Base-by-base conservation (phyloP, 768 basidiomycete genomes). In the Chalciporus sphaerocephalus region DNA sequence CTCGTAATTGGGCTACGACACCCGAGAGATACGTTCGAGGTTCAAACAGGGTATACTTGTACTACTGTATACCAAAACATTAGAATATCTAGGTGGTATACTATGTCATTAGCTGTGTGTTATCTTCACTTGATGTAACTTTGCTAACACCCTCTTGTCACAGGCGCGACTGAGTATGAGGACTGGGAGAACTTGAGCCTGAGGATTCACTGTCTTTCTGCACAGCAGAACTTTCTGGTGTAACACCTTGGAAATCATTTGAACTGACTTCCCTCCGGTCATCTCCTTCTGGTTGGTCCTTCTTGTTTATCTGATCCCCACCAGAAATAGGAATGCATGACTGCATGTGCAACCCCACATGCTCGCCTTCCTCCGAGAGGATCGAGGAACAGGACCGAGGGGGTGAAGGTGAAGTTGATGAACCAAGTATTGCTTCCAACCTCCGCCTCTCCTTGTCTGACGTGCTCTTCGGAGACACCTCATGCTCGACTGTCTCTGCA, bases 371-470 rank as follows among this genome's bases (percentile, higher is more conserved):
- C 16, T 50, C 49, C 21, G 32, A 21, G 12, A 36, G 18, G 17
- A 40, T 23, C n/a, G 48, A 49, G 2, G 16, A 37, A 40, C 34
- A 21, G 7, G 49, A 48, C 28, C n/a, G 23, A 11, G 48, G 39
- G 10, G 46, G 17, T 10, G 40, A 22, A 22, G 38, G 43, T 15
- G 47, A 48, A 21, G 54, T 49, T 0, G 39, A 27, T 33, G 46
- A 48, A n/a, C 24, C 46, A 17, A 64, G 41, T 23, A 62, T 38
- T 47, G 64, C 59, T 13, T 57, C 55, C 53, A 64, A 52, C 43
- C 57, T 52, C 44, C 35, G 17, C 33, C 62, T 55, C 39, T 62
- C 62, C 50, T 55, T 48, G 44, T 61, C 57, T 21, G 61, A 59
- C 16, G 48, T 52, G 42, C 48, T 44, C 44, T 20, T 44, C 25